Base-by-base conservation (phyloP, 176 grass and related monocot species). In the Tuctoria greenei region DNA sequence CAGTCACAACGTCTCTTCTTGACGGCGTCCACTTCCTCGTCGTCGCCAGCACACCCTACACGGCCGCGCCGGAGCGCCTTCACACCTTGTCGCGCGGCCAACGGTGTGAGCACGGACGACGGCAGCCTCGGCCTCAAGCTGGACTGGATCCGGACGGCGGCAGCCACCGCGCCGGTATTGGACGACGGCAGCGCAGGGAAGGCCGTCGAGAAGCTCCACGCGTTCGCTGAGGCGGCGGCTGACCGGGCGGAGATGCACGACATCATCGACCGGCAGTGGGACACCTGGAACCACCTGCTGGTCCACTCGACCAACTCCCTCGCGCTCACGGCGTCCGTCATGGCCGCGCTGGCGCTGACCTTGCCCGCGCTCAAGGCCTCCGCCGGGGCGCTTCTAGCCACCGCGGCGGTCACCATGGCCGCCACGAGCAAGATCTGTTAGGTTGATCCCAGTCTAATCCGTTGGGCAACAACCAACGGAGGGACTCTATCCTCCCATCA, bases 261-360 rank as follows among this genome's bases (percentile, higher is more conserved):
- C 55, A 93, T 93, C 80, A 78, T 93, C 49, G 90, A 83, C 0
- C 4, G 23, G 24, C 90, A 89, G 83, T 17, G 86, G 12, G 81
- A 93, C 26, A 84, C 82, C 83, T 93, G 90, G 90, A 93, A 93
- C 81, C 90, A 87, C 72, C 90, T 89, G 45, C 75, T 93, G 56
- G 84, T 88, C 39, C 83, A 84, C 67, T 81, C 90, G 47, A 76
- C 74, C 81, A 93, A 93, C 77, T 75, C 84, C 39, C 73, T 93
- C 40, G 14, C 71, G 21, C 86, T 93, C 49, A 9, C 84, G 1
- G 90, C 83, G 2, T 81, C 90, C 38, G 11, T 67, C 20, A 75
- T 87, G 83, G 67, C 84, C 2, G 83, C 79, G 42, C 59, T 93
- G 16, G 76, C 86, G 4, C 81, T 83, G 5, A 1, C 1, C 26